Conservation (phyloP, 441 rosid species). For the Erodium texanum region DNA sequence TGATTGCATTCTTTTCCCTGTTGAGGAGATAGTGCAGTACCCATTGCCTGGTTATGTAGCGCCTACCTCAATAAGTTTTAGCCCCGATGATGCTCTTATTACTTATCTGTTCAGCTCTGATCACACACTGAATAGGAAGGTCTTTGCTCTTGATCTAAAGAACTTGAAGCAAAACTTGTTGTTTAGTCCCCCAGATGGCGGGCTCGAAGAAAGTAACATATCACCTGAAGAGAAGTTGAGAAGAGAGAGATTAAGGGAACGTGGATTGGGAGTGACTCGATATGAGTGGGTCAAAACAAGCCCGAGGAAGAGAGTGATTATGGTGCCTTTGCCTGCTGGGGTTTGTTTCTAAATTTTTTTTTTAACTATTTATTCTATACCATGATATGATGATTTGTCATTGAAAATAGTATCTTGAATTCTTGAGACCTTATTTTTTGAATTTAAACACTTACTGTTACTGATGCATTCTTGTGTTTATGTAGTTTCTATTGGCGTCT, state of each 20-base stretch:
- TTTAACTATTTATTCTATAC: background rate
- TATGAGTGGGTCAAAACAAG: constrained; percentile 85
- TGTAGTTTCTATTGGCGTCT: no score
- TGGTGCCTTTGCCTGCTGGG: constrained; percentile 94
- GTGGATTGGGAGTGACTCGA: constrained; percentile 90
- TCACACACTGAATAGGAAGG: constrained; percentile 53
- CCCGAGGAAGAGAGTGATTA: constrained; percentile 52
- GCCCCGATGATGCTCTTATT: constrained; percentile 66
- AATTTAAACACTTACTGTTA: background rate
- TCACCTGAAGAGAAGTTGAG: constrained; percentile 82
- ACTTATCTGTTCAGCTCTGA: constrained; percentile 73
- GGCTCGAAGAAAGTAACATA: constrained; percentile 81
- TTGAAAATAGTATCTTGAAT: background rate
- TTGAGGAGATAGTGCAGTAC: constrained; percentile 75
- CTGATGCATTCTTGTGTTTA: no score
- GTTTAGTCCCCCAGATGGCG: constrained; percentile 82
- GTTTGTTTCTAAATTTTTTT: constrained; percentile 37
- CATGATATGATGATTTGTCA: background rate
- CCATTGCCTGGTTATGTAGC: constrained; percentile 84
- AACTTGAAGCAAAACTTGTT: constrained; percentile 45
- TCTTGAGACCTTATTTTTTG: background rate
- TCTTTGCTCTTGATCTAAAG: constrained; percentile 55
- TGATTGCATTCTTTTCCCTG: constrained; percentile 40
- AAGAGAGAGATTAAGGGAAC: constrained; percentile 85
- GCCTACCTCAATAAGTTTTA: constrained; percentile 68